Evolutionary conservation across 352 stramenopile species (phyloP).

Genomic region (Globisporangium spiculum): DNA sequence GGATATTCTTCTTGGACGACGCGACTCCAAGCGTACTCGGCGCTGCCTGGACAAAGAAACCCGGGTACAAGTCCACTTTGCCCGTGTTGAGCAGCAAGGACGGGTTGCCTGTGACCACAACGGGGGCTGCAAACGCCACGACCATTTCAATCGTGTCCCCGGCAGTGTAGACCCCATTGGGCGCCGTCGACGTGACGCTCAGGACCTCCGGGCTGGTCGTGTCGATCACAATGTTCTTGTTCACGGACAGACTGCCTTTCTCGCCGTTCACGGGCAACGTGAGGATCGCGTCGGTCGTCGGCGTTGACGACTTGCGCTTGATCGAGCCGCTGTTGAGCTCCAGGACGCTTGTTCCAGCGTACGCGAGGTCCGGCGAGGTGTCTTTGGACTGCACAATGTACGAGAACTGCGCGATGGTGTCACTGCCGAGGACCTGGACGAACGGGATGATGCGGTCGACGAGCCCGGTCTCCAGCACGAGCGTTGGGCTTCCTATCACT

Average conservation of each 20-base stretch:
- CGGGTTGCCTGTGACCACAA: slow-evolving; percentile 53
- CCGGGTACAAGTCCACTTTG: slow-evolving; percentile 54
- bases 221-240: slow-evolving; percentile 75
- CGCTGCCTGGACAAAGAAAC: slow-evolving; percentile 41
- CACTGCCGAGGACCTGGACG: slow-evolving; percentile 28
- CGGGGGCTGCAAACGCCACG: slow-evolving; percentile 52
- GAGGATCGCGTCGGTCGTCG: slow-evolving; percentile 46
- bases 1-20: slow-evolving; percentile 27
- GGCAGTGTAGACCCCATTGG: slow-evolving; percentile 52
- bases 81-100: slow-evolving; percentile 46
- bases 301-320: slow-evolving; percentile 44
- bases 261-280: slow-evolving; percentile 53
- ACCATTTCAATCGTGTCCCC: slow-evolving; percentile 57
- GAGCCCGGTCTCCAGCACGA: slow-evolving; percentile 63
- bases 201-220: slow-evolving; percentile 49
- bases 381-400: slow-evolving; percentile 77
- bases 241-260: slow-evolving; percentile 57
- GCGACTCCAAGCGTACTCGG: slow-evolving; percentile 17
- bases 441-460: slow-evolving; percentile 65
- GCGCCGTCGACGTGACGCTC: slow-evolving; percentile 30
- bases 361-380: slow-evolving; percentile 64
- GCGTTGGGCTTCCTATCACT: slow-evolving; percentile 46
- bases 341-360: slow-evolving; percentile 41
- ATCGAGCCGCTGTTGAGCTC: slow-evolving; percentile 60
- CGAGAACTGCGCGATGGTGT: slow-evolving; percentile 50